Evolutionary conservation across 768 basidiomycete genomes (phyloP), one percentile per base, ranked within the genome.

Genomic region (Russula abietina): DNA sequence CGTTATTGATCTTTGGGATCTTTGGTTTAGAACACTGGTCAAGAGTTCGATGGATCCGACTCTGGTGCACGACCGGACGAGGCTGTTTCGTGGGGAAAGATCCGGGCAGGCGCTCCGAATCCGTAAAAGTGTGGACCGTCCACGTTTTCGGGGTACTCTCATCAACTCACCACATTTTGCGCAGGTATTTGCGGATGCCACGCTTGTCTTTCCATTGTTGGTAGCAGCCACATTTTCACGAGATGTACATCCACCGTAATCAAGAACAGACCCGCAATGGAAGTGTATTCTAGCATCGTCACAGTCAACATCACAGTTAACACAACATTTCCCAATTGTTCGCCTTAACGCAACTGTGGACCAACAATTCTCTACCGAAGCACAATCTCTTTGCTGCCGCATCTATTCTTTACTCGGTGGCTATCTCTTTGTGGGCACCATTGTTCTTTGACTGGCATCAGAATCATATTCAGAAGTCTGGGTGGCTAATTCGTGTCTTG

Each of bases 211-310:
- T n/a, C n/a, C n/a, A 2, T 77, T 99, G 70, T 75, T 98, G 5
- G 95, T 99, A 2, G 95, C 96, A 6, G 93, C 92, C 11, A 98
- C 97, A 3, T 98, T 94, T 72, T 93, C 89, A 12, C 77, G 81
- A 69, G 77, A 76, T 52, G 48, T 55, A 50, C 39, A 6, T 28
- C 39, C 41, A 14, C 50, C 61, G n/a, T 60, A 56, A 50, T 43
- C 54, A 38, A 36, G 30, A 41, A 17, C 57, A 50, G 50, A 39
- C 22, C 12, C 39, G 17, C 43, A 32, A 24, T 57, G 22, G 26
- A 59, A 19, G n/a, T 39, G 51, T 51, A 39, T 26, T 41, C 11
- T 6, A 28, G 26, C n/a, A 32, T 30, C 19, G 19, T 24, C 26
- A 14, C 32, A 28, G n/a, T n/a, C n/a, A n/a, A n/a, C n/a, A n/a